phyloP scores from a whole-genome alignment of 352 stramenopile species.

The Sclerospora graminicola region DNA sequence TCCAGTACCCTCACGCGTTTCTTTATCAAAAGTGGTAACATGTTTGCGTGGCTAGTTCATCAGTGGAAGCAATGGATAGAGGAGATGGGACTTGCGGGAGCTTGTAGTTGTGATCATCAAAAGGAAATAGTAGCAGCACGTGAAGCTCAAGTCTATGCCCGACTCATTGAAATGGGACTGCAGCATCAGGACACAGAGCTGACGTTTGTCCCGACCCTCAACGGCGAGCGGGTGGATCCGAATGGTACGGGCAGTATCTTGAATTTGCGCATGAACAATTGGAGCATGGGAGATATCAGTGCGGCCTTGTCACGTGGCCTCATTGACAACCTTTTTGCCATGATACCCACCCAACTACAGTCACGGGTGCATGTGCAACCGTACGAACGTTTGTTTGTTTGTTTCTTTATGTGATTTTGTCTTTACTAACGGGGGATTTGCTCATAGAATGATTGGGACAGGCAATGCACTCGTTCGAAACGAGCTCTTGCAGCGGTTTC shows the following conservation, averaged over 20 bases:
- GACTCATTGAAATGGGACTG: constrained; percentile 44
- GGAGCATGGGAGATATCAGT: constrained; percentile 61
- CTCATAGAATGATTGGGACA: constrained; percentile 52
- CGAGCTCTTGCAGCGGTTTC: constrained; percentile 42
- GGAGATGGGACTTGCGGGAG: constrained; percentile 29
- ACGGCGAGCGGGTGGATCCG: constrained; percentile 49
- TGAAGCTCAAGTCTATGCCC: constrained; percentile 31
- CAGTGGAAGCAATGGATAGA: constrained; percentile 45
- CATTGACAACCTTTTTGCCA: constrained; percentile 59
- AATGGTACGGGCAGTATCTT: constrained; percentile 28
- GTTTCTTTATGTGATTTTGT: background rate
- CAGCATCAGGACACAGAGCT: constrained; percentile 40
- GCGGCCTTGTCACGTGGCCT: constrained; percentile 51
- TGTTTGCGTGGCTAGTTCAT: constrained; percentile 53
- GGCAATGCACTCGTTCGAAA: constrained; percentile 65
- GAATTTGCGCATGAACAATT: constrained; percentile 49
- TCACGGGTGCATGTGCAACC: constrained; percentile 11
- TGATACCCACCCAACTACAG: constrained; percentile 45
- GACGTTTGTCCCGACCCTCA: constrained; percentile 50
- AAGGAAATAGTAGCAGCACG: constrained; percentile 9
- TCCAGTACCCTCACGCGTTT: too few species aligned
- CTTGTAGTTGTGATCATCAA: constrained; percentile 4
- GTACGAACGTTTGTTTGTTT: constrained; percentile 19
- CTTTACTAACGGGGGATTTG: background rate
- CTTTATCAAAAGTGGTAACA: constrained; percentile 38